phyloP scores from a whole-genome alignment of 805 yeast genomes.

The Spathaspora gorwiae region DNA sequence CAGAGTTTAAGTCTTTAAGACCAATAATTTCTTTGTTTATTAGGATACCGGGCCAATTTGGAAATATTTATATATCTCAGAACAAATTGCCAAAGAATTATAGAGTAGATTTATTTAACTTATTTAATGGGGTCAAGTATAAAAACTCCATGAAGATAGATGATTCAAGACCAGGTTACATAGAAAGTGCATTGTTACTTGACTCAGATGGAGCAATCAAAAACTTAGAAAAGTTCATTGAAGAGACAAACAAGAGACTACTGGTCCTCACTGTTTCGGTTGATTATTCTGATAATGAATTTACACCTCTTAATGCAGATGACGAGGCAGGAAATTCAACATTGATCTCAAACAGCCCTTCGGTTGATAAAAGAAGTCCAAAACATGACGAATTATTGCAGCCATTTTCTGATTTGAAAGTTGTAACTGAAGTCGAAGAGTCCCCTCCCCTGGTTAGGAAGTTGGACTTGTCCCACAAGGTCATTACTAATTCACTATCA shows the following conservation, averaged over 20 bases:
- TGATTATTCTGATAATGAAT: background rate
- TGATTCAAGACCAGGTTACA: conserved; percentile 58
- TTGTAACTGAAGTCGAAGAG: conserved; percentile 3
- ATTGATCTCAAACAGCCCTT: background rate
- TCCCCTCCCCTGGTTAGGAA: conserved; percentile 6
- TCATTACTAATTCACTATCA: conserved; percentile 11
- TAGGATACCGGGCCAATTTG: conserved; percentile 27
- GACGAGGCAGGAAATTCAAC: conserved; percentile 3
- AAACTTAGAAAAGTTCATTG: conserved; percentile 36
- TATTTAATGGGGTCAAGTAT: conserved; percentile 50
- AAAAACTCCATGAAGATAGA: conserved; percentile 48
- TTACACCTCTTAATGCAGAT: background rate
- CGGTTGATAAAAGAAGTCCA: background rate
- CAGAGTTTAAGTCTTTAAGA: conserved; percentile 26
- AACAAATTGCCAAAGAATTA: conserved; percentile 44
- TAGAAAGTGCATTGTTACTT: conserved; percentile 51
- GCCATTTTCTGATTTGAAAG: conserved; percentile 6
- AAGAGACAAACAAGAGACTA: background rate
- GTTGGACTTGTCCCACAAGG: conserved; percentile 17
- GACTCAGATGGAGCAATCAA: conserved; percentile 46
- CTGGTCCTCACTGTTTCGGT: conserved; percentile 2
- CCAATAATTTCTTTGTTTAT: conserved; percentile 35
- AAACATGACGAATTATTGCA: conserved; percentile 5
- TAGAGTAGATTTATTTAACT: conserved; percentile 51
- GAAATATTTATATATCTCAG: conserved; percentile 37